Percentiles rank a stretch among this genome's conserved stretches.
Conservation (phyloP, 2,329 filamentous ascomycete species). For the Colletotrichum somersetense region DNA sequence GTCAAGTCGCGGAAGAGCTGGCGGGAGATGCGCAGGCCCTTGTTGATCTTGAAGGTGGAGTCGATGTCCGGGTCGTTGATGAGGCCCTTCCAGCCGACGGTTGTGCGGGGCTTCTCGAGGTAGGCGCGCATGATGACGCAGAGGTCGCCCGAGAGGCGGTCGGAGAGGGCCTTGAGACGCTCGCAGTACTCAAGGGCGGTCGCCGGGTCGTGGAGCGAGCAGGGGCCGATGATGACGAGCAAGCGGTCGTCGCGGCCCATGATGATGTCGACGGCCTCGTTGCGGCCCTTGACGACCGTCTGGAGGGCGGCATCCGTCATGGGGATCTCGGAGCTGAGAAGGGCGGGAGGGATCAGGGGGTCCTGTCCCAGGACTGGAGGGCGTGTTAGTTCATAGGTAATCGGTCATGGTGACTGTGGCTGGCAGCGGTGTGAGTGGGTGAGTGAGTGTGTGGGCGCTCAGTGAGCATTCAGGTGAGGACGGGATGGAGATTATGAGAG, state of each 20-base stretch:
- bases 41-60: slow-evolving; percentile 98
- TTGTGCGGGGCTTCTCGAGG: slow-evolving; percentile 98
- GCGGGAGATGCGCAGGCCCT: slow-evolving; percentile 91
- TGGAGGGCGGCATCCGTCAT: slow-evolving; percentile 71
- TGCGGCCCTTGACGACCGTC: slow-evolving; percentile 79
- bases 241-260: slow-evolving; percentile 86
- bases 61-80: slow-evolving; percentile 99
- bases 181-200: slow-evolving; percentile 90
- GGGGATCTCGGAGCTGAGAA: slow-evolving; percentile 89
- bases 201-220: slow-evolving; percentile 95
- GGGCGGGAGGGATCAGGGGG: slow-evolving; percentile 88
- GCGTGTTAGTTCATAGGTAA: slow-evolving; percentile 44
- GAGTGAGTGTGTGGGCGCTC: background rate
- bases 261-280: slow-evolving; percentile 79
- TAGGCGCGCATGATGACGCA: slow-evolving; percentile 98
- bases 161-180: slow-evolving; percentile 80
- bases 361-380: slow-evolving; percentile 89
- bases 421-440: background rate
- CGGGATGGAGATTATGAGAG: background rate
- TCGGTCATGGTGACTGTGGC: slow-evolving; percentile 43
- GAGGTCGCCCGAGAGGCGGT: slow-evolving; percentile 85
- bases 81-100: slow-evolving; percentile 98
- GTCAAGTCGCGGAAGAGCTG: slow-evolving; percentile 95
- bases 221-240: slow-evolving; percentile 93
- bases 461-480: background rate